Percentiles rank a stretch among this genome's conserved stretches.
These are phyloP conservation scores for Silene conica DNA, from an alignment of 148 eudicot genomes.

Conservation along the genomic window DNA sequence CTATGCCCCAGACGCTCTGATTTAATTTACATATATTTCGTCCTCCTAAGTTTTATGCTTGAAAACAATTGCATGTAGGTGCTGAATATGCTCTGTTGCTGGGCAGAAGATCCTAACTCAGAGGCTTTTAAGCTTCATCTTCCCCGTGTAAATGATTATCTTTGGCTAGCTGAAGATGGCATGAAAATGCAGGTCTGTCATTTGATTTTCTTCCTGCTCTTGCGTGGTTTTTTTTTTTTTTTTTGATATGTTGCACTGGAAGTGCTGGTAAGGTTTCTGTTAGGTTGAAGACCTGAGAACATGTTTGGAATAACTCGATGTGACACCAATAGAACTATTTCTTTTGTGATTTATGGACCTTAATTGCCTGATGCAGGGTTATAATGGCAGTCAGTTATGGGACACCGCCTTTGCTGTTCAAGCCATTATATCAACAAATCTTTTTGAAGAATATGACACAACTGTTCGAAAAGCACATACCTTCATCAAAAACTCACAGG, in stretches of 20 bases:
- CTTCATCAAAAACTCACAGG: slow-evolving; percentile 79
- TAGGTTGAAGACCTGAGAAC: background rate
- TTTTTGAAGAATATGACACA: slow-evolving; percentile 61
- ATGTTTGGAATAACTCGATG: background rate
- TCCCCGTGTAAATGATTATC: slow-evolving; percentile 79
- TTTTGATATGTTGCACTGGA: background rate
- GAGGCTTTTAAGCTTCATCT: slow-evolving; percentile 98
- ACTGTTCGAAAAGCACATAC: slow-evolving; percentile 69
- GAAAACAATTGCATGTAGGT: slow-evolving; percentile 33
- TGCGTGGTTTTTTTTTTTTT: slow-evolving; percentile 4
- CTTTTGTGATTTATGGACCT: slow-evolving; percentile 2
- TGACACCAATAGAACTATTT: slow-evolving; percentile 3
- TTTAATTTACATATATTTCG: background rate
- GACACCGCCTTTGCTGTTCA: slow-evolving; percentile 88
- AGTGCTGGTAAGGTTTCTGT: background rate
- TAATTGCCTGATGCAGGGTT: slow-evolving; percentile 55
- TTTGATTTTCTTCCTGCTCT: background rate
- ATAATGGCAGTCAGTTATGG: slow-evolving; percentile 97
- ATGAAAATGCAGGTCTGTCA: slow-evolving; percentile 94
- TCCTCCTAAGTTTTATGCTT: background rate
- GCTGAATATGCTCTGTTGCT: slow-evolving; percentile 94
- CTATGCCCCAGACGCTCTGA: too few relatives aligned
- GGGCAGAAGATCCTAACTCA: slow-evolving; percentile 95
- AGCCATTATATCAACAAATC: slow-evolving; percentile 75
- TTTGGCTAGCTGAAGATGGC: slow-evolving; percentile 99